Evolutionary conservation across 2,329 filamentous ascomycete species (phyloP).

Genomic region (Verticillium longisporum): DNA sequence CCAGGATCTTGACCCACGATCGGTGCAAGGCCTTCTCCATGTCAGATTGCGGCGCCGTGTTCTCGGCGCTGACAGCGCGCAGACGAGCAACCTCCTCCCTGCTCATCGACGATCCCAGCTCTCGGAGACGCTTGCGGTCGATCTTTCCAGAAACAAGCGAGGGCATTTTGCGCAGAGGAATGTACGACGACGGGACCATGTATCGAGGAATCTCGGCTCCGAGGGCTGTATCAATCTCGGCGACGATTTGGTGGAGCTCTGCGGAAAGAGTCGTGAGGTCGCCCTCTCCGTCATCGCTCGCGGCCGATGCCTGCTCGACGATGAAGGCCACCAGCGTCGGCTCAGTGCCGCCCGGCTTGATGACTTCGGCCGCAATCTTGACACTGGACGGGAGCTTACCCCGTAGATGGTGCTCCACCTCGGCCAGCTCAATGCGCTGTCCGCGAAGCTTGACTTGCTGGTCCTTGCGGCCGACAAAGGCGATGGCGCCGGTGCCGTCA

Average conservation of each 20-base stretch:
- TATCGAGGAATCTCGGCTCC: slow-evolving; percentile 31
- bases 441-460: slow-evolving; percentile 63
- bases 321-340: slow-evolving; percentile 40
- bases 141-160: slow-evolving; percentile 41
- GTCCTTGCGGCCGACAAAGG: slow-evolving; percentile 58
- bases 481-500: slow-evolving; percentile 45
- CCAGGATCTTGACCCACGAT: slow-evolving; percentile 31
- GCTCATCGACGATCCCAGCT: slow-evolving; percentile 33
- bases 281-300: slow-evolving; percentile 7
- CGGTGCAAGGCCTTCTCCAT: slow-evolving; percentile 28
- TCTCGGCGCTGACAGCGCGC: slow-evolving; percentile 19
- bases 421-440: slow-evolving; percentile 54
- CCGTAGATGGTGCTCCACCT: slow-evolving; percentile 43
- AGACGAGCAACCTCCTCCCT: slow-evolving; percentile 30
- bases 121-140: slow-evolving; percentile 40
- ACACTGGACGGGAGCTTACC: slow-evolving; percentile 33
- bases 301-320: slow-evolving; percentile 23
- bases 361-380: slow-evolving; percentile 40
- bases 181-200: slow-evolving; percentile 41
- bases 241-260: slow-evolving; percentile 22
- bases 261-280: slow-evolving; percentile 21
- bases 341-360: slow-evolving; percentile 35
- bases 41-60: slow-evolving; percentile 28
- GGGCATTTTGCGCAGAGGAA: slow-evolving; percentile 38
- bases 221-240: slow-evolving; percentile 22